Percentiles rank a stretch among this genome's conserved stretches.
These are phyloP conservation scores for Colletotrichum cuscutae DNA, from an alignment of 2,329 filamentous ascomycete species.

Conservation along the genomic window DNA sequence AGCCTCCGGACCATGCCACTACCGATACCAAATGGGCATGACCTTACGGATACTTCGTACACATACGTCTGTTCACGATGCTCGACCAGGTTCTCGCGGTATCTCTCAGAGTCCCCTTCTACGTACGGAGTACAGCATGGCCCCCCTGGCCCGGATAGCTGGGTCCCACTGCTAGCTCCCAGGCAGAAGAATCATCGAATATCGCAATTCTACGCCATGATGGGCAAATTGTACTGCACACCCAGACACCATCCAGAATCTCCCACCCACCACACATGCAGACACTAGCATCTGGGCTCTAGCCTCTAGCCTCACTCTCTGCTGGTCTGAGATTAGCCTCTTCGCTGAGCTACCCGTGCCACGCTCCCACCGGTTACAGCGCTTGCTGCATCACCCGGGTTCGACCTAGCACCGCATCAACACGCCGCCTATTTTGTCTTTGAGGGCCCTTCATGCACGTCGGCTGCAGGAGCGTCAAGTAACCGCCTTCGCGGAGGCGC, in stretches of 20 bases:
- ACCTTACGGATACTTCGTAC: neutral
- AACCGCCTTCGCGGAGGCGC: neutral
- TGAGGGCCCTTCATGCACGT: constrained; percentile 17
- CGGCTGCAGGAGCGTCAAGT: constrained; percentile 16
- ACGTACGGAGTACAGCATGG: neutral
- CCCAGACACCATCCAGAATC: neutral
- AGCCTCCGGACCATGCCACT: neutral
- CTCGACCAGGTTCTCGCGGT: neutral
- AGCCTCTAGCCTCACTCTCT: constrained; percentile 25
- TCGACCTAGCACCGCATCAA: constrained; percentile 7
- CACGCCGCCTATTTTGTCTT: constrained; percentile 9
- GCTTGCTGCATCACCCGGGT: constrained; percentile 9
- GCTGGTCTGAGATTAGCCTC: constrained; percentile 28
- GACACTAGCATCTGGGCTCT: neutral
- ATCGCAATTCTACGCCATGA: constrained; percentile 31
- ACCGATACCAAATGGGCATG: neutral
- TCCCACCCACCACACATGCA: neutral
- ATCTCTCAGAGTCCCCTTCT: neutral
- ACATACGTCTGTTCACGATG: neutral
- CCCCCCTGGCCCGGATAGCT: neutral
- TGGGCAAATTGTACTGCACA: constrained; percentile 26
- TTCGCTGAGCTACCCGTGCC: constrained; percentile 5
- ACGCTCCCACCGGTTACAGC: constrained; percentile 9
- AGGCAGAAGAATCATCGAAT: constrained; percentile 9
- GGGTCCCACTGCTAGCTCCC: constrained; percentile 12